These are phyloP conservation scores for Fraxinus greggii DNA, from an alignment of 305 asterid species.

Conservation along the genomic window DNA sequence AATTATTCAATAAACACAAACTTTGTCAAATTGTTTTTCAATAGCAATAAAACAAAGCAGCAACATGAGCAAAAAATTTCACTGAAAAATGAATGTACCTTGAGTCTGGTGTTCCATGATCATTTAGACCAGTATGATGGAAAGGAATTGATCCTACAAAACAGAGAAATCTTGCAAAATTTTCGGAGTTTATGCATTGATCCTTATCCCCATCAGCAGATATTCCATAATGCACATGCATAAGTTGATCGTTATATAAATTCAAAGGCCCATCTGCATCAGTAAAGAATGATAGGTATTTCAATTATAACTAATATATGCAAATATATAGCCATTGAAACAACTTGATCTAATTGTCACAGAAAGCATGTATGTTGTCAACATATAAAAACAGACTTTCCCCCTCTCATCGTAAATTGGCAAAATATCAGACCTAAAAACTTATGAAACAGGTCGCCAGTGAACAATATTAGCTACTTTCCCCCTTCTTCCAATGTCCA, in stretches of 20 bases:
- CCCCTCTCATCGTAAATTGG: background rate
- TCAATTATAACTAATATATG: slow-evolving; percentile 6
- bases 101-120: slow-evolving; percentile 56
- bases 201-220: slow-evolving; percentile 56
- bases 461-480: background rate
- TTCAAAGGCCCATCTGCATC: slow-evolving; percentile 67
- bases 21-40: slow-evolving; percentile 15
- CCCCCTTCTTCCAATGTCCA: background rate
- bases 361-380: background rate
- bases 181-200: slow-evolving; percentile 75
- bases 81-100: slow-evolving; percentile 47
- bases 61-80: background rate
- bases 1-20: slow-evolving; percentile 9
- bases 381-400: background rate
- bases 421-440: background rate
- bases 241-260: slow-evolving; percentile 59
- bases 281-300: slow-evolving; percentile 16
- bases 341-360: slow-evolving; percentile 7
- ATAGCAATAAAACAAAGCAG: slow-evolving; percentile 6
- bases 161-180: slow-evolving; percentile 85
- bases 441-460: background rate
- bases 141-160: slow-evolving; percentile 87
- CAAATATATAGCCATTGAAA: slow-evolving; percentile 9
- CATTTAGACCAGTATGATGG: slow-evolving; percentile 59
- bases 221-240: slow-evolving; percentile 66